Percentiles rank a stretch among this genome's conserved stretches.
phyloP scores from a whole-genome alignment of 2,329 filamentous ascomycete genomes.

The Tolypocladium ophioglossoides region DNA sequence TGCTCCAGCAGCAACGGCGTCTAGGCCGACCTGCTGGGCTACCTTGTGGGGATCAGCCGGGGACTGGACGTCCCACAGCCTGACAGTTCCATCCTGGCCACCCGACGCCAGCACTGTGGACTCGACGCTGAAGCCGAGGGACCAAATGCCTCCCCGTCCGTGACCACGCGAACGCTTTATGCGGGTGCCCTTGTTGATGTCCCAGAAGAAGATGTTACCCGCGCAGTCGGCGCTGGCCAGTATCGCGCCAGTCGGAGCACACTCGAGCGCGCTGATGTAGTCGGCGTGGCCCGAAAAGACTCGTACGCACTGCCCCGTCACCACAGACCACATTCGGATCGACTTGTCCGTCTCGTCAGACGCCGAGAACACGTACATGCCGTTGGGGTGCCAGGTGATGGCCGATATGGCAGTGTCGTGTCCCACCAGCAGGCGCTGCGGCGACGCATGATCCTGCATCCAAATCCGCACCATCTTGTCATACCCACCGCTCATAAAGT shows the following conservation, averaged over 20 bases:
- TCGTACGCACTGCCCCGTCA: conserved; percentile 75
- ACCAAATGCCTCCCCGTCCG: conserved; percentile 87
- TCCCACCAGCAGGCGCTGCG: conserved; percentile 78
- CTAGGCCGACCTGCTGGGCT: conserved; percentile 31
- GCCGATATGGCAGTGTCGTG: conserved; percentile 90
- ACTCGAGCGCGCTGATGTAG: conserved; percentile 75
- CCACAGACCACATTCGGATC: conserved; percentile 94
- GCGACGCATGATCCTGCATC: conserved; percentile 86
- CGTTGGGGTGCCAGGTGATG: conserved; percentile 91
- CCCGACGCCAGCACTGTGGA: conserved; percentile 83
- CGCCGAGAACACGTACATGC: conserved; percentile 84
- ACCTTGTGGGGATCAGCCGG: conserved; percentile 54
- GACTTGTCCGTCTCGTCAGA: conserved; percentile 79
- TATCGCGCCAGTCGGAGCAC: conserved; percentile 77
- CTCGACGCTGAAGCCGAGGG: conserved; percentile 85
- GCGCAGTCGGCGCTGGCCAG: conserved; percentile 84
- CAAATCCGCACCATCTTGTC: conserved; percentile 87
- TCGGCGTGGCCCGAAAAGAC: conserved; percentile 89
- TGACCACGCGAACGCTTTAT: conserved; percentile 93
- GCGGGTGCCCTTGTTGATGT: conserved; percentile 72
- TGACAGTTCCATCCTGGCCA: conserved; percentile 84
- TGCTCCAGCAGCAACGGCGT: conserved; percentile 29
- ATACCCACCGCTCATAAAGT: conserved; percentile 79
- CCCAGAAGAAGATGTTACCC: conserved; percentile 91
- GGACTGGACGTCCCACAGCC: conserved; percentile 83